Evolutionary conservation across 768 basidiomycete species (phyloP).

Genomic region (Tephrocybe sp.): DNA sequence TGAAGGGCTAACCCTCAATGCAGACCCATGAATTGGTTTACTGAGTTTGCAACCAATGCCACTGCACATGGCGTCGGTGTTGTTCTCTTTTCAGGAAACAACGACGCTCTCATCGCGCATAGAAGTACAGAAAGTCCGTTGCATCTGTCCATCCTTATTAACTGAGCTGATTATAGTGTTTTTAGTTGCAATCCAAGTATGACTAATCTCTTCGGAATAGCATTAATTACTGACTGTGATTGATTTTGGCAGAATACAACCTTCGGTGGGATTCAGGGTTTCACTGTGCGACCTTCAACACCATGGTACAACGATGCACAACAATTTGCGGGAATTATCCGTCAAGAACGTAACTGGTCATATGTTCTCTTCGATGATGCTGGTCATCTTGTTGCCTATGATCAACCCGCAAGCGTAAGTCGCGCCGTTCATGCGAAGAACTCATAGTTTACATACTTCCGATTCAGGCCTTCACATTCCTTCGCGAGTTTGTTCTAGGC

Average conservation of each 20-base stretch:
- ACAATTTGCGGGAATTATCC: conserved; percentile 63
- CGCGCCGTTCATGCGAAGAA: not conserved
- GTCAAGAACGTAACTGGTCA: conserved; percentile 72
- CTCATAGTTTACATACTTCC: not conserved
- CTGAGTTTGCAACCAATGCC: conserved; percentile 65
- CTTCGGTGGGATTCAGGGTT: conserved; percentile 75
- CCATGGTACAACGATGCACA: conserved; percentile 62
- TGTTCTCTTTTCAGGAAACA: conserved; percentile 67
- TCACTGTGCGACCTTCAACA: conserved; percentile 65
- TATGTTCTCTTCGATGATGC: conserved; percentile 40
- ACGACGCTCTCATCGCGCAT: conserved; percentile 65
- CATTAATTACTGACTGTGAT: conserved; percentile 1
- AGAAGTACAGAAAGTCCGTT: conserved; percentile 57
- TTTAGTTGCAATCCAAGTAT: conserved; percentile 55
- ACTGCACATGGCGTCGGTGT: conserved; percentile 47
- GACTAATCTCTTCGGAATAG: not conserved
- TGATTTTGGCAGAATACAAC: conserved; percentile 58
- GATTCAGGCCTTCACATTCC: conserved; percentile 54
- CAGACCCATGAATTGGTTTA: conserved; percentile 63
- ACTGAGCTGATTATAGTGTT: conserved; percentile 25
- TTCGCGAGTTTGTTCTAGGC: conserved; percentile 68
- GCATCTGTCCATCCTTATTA: not conserved
- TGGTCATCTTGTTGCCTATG: conserved; percentile 38
- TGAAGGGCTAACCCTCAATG: not conserved
- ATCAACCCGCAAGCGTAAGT: conserved; percentile 36